These are phyloP conservation scores for Nemophila menziesii DNA, from an alignment of 257 asterid species.

Conservation along the genomic window DNA sequence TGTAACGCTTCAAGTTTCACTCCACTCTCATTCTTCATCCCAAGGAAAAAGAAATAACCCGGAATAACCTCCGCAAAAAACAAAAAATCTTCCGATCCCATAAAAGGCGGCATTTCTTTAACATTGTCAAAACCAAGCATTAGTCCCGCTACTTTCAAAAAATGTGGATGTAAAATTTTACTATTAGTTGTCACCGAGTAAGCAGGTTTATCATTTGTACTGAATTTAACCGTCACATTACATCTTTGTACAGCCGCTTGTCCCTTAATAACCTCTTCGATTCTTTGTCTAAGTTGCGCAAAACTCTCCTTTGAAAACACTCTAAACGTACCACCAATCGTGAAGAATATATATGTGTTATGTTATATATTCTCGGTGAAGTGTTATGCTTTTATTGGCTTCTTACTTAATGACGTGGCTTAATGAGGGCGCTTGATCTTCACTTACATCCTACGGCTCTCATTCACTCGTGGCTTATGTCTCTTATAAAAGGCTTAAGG, in stretches of 20 bases:
- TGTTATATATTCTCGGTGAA: too few relatives aligned
- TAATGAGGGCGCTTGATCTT: too few relatives aligned
- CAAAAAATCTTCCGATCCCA: slow-evolving; percentile 61
- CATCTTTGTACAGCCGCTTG: slow-evolving; percentile 59
- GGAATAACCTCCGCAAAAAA: slow-evolving; percentile 50
- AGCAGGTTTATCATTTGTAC: slow-evolving; percentile 25
- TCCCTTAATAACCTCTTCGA: slow-evolving; percentile 46
- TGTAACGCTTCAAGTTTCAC: slow-evolving; percentile 30
- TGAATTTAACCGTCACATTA: slow-evolving; percentile 35
- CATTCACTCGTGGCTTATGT: too few relatives aligned
- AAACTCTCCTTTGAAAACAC: slow-evolving; percentile 38
- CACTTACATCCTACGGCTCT: too few relatives aligned
- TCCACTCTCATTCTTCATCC: slow-evolving; percentile 40
- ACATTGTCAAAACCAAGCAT: slow-evolving; percentile 35
- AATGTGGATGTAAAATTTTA: slow-evolving; percentile 32
- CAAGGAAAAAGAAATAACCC: slow-evolving; percentile 41
- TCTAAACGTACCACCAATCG: slow-evolving; percentile 72
- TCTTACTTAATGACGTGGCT: too few relatives aligned
- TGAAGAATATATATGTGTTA: too few relatives aligned
- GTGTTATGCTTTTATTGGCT: too few relatives aligned
- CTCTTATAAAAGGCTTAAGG: too few relatives aligned
- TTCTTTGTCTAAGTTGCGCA: slow-evolving; percentile 37
- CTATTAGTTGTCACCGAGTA: slow-evolving; percentile 42
- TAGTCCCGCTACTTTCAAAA: slow-evolving; percentile 22
- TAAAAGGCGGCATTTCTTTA: slow-evolving; percentile 17